These are phyloP conservation scores for Debaryomyces fabryi DNA, from an alignment of 1,139 yeast species.

Conservation along the genomic window DNA sequence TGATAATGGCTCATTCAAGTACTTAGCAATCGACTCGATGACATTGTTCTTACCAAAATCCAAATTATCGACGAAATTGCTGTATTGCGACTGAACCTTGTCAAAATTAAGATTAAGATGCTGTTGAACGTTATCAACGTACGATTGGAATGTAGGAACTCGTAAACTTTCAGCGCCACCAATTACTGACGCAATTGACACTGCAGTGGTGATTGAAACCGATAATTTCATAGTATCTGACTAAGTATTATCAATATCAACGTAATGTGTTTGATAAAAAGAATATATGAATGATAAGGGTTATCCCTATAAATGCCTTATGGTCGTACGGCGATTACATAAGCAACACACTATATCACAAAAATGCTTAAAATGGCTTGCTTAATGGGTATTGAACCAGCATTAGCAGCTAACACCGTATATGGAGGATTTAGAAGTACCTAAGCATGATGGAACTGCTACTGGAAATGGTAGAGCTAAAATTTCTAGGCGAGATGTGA, in stretches of 20 bases:
- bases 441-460: neutral
- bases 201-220: conserved; percentile 22
- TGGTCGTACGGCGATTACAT: neutral
- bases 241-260: conserved; percentile 1
- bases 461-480: neutral
- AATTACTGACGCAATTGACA: conserved; percentile 27
- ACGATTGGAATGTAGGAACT: conserved; percentile 28
- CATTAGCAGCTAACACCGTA: neutral
- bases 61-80: conserved; percentile 19
- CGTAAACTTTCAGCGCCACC: conserved; percentile 32
- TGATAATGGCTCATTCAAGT: conserved; percentile 50
- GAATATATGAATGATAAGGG: conserved; percentile 2
- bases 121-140: conserved; percentile 29
- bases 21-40: conserved; percentile 35
- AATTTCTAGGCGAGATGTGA: conserved; percentile 10
- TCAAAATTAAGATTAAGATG: conserved; percentile 23
- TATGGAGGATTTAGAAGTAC: neutral
- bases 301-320: neutral
- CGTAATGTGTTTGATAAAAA: neutral
- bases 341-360: neutral
- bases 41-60: conserved; percentile 23
- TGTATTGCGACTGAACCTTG: conserved; percentile 18
- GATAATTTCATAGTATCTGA: conserved; percentile 31
- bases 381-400: neutral
- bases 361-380: conserved; percentile 2